These are phyloP conservation scores for Lathyrus aphaca DNA, from an alignment of 306 rosid genomes.

Conservation along the genomic window DNA sequence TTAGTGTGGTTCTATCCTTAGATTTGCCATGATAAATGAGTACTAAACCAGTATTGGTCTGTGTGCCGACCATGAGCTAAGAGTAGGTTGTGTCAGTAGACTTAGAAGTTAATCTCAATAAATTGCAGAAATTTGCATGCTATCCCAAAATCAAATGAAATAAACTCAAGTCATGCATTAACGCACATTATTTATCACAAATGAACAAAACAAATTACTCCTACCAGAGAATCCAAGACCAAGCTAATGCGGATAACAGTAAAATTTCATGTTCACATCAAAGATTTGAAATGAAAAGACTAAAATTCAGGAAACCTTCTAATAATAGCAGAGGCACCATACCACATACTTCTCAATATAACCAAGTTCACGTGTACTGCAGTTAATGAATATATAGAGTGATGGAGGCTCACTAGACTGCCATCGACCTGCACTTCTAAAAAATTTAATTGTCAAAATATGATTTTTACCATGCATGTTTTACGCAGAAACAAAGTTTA, in stretches of 20 bases:
- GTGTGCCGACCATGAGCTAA: not conserved
- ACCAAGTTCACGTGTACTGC: slow-evolving; percentile 91
- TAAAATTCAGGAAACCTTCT: slow-evolving; percentile 34
- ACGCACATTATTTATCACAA: slow-evolving; percentile 3
- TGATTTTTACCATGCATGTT: slow-evolving; percentile 24
- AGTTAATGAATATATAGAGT: slow-evolving; percentile 78
- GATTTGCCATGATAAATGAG: not conserved
- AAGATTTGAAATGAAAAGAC: slow-evolving; percentile 12
- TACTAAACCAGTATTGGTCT: slow-evolving; percentile 1
- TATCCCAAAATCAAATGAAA: slow-evolving; percentile 36
- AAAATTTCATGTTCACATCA: slow-evolving; percentile 29
- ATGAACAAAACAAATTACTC: slow-evolving; percentile 1
- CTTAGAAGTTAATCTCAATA: slow-evolving; percentile 24
- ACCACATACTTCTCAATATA: slow-evolving; percentile 96
- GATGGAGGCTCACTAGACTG: slow-evolving; percentile 80
- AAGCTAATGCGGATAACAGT: slow-evolving; percentile 20
- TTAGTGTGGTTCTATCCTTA: not conserved
- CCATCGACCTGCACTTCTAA: slow-evolving; percentile 81
- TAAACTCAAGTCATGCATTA: slow-evolving; percentile 21
- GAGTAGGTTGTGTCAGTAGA: not conserved
- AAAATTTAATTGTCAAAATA: slow-evolving; percentile 40
- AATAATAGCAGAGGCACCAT: slow-evolving; percentile 54
- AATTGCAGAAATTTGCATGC: slow-evolving; percentile 7
- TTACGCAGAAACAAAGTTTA: slow-evolving; percentile 19
- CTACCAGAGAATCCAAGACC: slow-evolving; percentile 24